Evolutionary conservation across 2,329 filamentous ascomycete genomes (phyloP).

Genomic region (Monosporascus sp.): DNA sequence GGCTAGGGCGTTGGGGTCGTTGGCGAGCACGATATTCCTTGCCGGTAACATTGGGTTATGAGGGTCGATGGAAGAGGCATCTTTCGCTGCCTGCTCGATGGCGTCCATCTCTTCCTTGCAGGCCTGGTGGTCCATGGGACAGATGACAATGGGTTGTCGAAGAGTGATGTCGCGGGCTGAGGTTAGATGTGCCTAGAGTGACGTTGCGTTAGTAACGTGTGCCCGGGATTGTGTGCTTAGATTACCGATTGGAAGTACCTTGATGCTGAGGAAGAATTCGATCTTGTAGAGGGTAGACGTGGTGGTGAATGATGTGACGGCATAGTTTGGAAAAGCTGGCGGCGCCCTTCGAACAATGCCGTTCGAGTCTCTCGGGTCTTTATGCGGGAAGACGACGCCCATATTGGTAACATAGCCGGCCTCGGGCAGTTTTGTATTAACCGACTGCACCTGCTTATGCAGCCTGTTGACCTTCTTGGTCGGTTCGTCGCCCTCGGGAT

Average conservation of each 20-base stretch:
- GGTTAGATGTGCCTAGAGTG: constrained; percentile 72
- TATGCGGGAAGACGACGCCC: constrained; percentile 83
- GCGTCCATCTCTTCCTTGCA: constrained; percentile 99
- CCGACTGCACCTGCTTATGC: constrained; percentile 73
- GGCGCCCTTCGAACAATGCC: constrained; percentile 83
- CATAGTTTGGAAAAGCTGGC: constrained; percentile 82
- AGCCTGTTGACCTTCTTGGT: constrained; percentile 84
- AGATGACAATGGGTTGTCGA: constrained; percentile 91
- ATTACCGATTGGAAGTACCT: constrained; percentile 51
- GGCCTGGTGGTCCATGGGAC: constrained; percentile 87
- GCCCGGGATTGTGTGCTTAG: not conserved
- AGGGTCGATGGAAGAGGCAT: constrained; percentile 80
- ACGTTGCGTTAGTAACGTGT: constrained; percentile 8
- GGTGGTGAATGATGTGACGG: constrained; percentile 87
- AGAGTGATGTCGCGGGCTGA: constrained; percentile 83
- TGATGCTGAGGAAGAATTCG: constrained; percentile 92
- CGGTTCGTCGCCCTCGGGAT: constrained; percentile 93
- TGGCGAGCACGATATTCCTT: constrained; percentile 72
- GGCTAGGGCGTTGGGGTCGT: constrained; percentile 60
- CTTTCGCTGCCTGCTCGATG: constrained; percentile 91
- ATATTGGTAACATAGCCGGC: constrained; percentile 90
- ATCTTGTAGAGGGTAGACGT: constrained; percentile 95
- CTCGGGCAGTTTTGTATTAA: constrained; percentile 83
- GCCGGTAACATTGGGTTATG: constrained; percentile 92
- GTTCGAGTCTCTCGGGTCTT: constrained; percentile 80